phyloP scores from a whole-genome alignment of 768 basidiomycete species.

The Boletus subcaerulescens region DNA sequence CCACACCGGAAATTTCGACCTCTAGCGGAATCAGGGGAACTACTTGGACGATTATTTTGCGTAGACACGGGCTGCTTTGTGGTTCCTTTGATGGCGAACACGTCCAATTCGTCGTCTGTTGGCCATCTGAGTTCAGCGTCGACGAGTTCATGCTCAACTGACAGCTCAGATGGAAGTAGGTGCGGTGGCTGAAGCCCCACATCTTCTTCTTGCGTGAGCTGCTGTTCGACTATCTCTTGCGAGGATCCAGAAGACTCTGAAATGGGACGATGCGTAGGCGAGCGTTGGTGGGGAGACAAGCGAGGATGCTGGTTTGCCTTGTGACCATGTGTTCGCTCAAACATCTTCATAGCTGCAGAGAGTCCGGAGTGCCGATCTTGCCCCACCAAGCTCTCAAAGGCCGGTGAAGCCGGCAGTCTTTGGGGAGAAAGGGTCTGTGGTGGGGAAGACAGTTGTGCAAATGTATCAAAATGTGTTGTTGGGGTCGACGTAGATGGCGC shows the following conservation, averaged over 20 bases:
- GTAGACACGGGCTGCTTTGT: neutral
- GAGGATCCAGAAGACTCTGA: conserved; percentile 36
- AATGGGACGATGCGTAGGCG: conserved; percentile 4
- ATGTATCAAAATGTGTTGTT: conserved; percentile 6
- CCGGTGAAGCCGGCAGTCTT: conserved; percentile 18
- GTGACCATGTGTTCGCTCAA: conserved; percentile 14
- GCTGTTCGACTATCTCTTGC: conserved; percentile 43
- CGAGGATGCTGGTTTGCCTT: neutral
- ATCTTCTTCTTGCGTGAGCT: conserved; percentile 43
- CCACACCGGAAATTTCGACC: conserved; percentile 18
- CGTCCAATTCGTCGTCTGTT: conserved; percentile 20
- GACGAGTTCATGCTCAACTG: conserved; percentile 3
- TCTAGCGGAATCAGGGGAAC: conserved; percentile 8
- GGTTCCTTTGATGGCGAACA: neutral
- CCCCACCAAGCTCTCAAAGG: conserved; percentile 14
- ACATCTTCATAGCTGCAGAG: conserved; percentile 17
- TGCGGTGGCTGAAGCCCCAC: conserved; percentile 11
- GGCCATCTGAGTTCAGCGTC: conserved; percentile 29
- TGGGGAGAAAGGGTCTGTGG: conserved; percentile 8
- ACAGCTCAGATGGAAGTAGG: neutral
- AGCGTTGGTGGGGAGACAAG: conserved; percentile 1
- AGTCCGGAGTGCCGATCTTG: conserved; percentile 5
- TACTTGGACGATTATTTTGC: neutral
- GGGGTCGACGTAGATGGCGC: neutral
- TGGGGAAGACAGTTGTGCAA: conserved; percentile 25